Percentiles rank a stretch among this genome's conserved stretches.
Conservation (phyloP, 805 yeast species). For the Ogataea pini region DNA sequence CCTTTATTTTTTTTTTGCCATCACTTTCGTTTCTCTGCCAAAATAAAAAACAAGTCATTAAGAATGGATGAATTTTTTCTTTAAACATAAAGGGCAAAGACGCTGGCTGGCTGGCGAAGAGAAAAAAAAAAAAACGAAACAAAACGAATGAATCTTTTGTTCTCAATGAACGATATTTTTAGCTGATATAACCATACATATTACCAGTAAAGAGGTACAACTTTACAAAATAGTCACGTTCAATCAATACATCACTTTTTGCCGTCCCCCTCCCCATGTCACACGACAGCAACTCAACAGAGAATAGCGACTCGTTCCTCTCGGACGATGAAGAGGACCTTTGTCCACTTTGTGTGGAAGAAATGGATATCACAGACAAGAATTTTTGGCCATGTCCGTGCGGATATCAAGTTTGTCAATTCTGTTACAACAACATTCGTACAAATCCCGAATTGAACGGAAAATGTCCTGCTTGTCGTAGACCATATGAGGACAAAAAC, state of each 20-base stretch:
- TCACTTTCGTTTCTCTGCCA: slow-evolving; percentile 8
- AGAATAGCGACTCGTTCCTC: slow-evolving; percentile 53
- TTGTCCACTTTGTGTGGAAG: slow-evolving; percentile 96
- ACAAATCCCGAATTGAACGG: slow-evolving; percentile 95
- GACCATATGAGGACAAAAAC: slow-evolving; percentile 88
- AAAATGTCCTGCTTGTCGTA: slow-evolving; percentile 95
- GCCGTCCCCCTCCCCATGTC: slow-evolving; percentile 13
- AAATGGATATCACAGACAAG: slow-evolving; percentile 94
- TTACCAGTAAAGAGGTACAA: neutral
- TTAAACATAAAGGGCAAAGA: slow-evolving; percentile 4
- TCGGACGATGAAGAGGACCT: slow-evolving; percentile 82
- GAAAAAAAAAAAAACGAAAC: slow-evolving; percentile 3
- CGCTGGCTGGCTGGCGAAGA: neutral
- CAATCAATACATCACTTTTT: neutral
- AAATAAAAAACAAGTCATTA: slow-evolving; percentile 2
- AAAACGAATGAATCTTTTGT: neutral
- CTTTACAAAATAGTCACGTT: neutral
- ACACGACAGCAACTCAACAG: slow-evolving; percentile 20
- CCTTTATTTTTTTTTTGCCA: neutral
- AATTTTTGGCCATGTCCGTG: slow-evolving; percentile 99
- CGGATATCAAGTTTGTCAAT: slow-evolving; percentile 98
- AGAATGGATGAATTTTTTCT: neutral
- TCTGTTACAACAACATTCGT: slow-evolving; percentile 94
- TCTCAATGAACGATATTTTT: neutral
- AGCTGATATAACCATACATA: neutral